phyloP scores from a whole-genome alignment of 371 early-diverging fungal genomes.

The Mucor velutinosus region DNA sequence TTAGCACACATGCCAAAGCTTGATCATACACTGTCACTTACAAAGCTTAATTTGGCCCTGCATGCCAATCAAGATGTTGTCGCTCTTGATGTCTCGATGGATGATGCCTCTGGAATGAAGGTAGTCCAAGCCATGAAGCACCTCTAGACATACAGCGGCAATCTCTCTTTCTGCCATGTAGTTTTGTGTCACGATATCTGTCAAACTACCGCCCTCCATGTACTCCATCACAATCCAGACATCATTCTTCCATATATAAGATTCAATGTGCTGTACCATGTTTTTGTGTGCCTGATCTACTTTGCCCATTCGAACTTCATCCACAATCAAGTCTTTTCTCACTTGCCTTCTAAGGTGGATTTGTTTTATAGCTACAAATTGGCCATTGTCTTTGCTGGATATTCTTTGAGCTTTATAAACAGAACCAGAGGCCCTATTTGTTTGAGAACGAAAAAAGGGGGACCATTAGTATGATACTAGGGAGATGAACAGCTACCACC shows the following conservation, averaged over 20 bases:
- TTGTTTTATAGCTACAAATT: conserved; percentile 83
- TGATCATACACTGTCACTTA: conserved; percentile 20
- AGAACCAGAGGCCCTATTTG: conserved; percentile 47
- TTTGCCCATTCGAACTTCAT: conserved; percentile 87
- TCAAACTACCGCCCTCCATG: conserved; percentile 89
- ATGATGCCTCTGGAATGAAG: conserved; percentile 86
- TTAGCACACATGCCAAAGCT: background rate
- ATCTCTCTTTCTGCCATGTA: conserved; percentile 88
- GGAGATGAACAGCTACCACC: background rate
- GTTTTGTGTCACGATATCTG: conserved; percentile 79
- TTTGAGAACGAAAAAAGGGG: background rate
- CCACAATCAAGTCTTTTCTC: conserved; percentile 87
- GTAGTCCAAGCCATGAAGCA: conserved; percentile 49
- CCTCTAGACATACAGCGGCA: conserved; percentile 79
- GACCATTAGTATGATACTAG: background rate
- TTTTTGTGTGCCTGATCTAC: conserved; percentile 77
- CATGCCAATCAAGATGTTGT: conserved; percentile 82
- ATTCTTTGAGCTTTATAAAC: conserved; percentile 72
- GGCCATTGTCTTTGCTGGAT: conserved; percentile 47
- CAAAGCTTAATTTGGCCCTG: conserved; percentile 84
- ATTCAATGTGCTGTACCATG: conserved; percentile 84
- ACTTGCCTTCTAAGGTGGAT: conserved; percentile 86
- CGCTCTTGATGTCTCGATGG: conserved; percentile 94
- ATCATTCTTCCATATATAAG: conserved; percentile 73
- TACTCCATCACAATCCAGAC: conserved; percentile 91